These are phyloP conservation scores for Capsicum chinense DNA, from an alignment of 257 asterid genomes.

Conservation along the genomic window DNA sequence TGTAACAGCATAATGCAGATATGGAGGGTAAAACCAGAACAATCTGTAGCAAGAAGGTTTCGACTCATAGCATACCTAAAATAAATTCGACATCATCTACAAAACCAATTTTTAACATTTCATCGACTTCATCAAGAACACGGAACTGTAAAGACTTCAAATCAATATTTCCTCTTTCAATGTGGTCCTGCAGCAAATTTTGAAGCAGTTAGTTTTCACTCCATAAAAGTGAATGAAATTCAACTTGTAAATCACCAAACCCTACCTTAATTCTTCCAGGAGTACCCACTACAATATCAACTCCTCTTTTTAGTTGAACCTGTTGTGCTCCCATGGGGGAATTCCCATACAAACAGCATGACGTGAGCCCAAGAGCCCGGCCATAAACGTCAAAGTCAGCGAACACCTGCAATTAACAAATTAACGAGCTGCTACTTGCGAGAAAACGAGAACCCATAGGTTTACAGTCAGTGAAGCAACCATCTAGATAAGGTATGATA, in stretches of 20 bases:
- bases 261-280: conserved; percentile 94
- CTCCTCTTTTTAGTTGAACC: conserved; percentile 73
- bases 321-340: conserved; percentile 72
- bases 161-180: conserved; percentile 81
- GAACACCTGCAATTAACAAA: conserved; percentile 52
- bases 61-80: conserved; percentile 59
- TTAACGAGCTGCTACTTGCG: neutral
- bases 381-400: conserved; percentile 85
- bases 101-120: conserved; percentile 98
- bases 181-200: conserved; percentile 66
- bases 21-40: conserved; percentile 15
- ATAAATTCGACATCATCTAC: conserved; percentile 98
- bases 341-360: conserved; percentile 92
- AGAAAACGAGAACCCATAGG: conserved; percentile 8
- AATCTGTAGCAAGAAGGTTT: conserved; percentile 9
- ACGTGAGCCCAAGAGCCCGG: conserved; percentile 65
- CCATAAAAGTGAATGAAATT: neutral
- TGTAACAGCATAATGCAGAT: neutral
- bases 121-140: conserved; percentile 99
- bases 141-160: conserved; percentile 79
- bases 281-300: conserved; percentile 86
- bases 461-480: neutral
- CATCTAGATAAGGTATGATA: neutral
- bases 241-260: neutral
- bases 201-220: conserved; percentile 22